Percentiles rank a stretch among this genome's conserved stretches.
Conservation (phyloP, 2,329 filamentous ascomycete species). For the Venturia pyrina region DNA sequence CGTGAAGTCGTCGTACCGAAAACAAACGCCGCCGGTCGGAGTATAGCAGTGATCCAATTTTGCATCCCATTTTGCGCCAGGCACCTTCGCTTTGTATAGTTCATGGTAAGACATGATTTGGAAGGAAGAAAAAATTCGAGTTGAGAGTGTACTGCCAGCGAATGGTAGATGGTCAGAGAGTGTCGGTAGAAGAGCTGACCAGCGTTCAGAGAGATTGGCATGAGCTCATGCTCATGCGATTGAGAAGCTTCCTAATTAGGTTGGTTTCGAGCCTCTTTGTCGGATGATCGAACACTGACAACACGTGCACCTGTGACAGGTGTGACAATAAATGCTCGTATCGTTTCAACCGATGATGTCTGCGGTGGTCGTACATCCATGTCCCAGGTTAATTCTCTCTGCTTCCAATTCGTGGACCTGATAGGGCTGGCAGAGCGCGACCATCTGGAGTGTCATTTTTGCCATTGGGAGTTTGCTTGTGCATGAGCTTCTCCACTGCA, state of each 20-base stretch:
- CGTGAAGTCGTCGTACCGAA: neutral
- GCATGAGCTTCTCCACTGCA: slow-evolving; percentile 40
- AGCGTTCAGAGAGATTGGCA: neutral
- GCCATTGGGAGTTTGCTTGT: slow-evolving; percentile 14
- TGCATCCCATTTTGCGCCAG: neutral
- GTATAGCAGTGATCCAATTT: neutral
- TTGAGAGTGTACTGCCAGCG: neutral
- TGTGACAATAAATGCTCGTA: too few relatives aligned
- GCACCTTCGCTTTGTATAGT: neutral
- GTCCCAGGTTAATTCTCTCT: too few relatives aligned
- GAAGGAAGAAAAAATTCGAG: neutral
- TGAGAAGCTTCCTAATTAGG: neutral
- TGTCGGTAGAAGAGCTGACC: neutral
- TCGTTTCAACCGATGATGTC: too few relatives aligned
- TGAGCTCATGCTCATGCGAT: neutral
- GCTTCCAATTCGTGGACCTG: neutral
- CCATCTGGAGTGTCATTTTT: neutral
- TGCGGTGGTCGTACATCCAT: too few relatives aligned
- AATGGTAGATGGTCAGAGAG: neutral
- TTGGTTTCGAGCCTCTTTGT: too few relatives aligned
- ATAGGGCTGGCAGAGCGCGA: neutral
- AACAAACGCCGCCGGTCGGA: neutral
- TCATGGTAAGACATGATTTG: neutral
- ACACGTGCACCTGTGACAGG: too few relatives aligned
- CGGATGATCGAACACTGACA: too few relatives aligned